A percentile compares a stretch with the other conserved stretches of the same genome.
Conservation (phyloP, 345 rosid genomes). For the Capsella bursapastoris region DNA sequence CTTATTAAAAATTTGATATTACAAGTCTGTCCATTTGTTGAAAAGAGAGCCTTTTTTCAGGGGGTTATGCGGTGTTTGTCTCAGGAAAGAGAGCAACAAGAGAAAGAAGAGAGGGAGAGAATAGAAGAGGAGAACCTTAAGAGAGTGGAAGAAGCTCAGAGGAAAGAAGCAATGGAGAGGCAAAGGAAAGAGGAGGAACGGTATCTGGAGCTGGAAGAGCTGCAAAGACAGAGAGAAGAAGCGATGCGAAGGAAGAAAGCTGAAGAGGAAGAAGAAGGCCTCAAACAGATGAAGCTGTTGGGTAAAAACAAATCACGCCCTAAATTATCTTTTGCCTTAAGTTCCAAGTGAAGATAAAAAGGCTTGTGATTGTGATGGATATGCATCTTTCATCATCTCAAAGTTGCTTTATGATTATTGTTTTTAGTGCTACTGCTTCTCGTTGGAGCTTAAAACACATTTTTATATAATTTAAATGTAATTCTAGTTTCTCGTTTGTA, state of each 20-base stretch:
- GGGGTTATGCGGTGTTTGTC: slow-evolving; percentile 42
- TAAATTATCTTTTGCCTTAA: slow-evolving; percentile 84
- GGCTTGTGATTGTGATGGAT: slow-evolving; percentile 9
- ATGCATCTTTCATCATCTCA: slow-evolving; percentile 7
- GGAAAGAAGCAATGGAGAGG: slow-evolving; percentile 84
- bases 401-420: slow-evolving; percentile 17
- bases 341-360: slow-evolving; percentile 60
- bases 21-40: slow-evolving; percentile 24
- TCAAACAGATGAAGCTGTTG: slow-evolving; percentile 84
- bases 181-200: slow-evolving; percentile 87
- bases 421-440: neutral
- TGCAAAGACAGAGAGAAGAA: slow-evolving; percentile 85
- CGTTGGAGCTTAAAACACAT: neutral
- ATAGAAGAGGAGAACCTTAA: slow-evolving; percentile 77
- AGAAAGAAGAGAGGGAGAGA: slow-evolving; percentile 77
- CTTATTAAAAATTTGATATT: neutral
- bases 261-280: slow-evolving; percentile 91
- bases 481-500: slow-evolving; percentile 20
- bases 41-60: slow-evolving; percentile 27
- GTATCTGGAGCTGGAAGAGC: slow-evolving; percentile 76
- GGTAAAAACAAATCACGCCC: slow-evolving; percentile 98
- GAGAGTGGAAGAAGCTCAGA: slow-evolving; percentile 82
- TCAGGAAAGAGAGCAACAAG: slow-evolving; percentile 73
- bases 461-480: neutral
- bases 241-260: slow-evolving; percentile 82